Base-by-base conservation (phyloP, 192 early-diverging fungal genomes). In the Coemansia pectinata region DNA sequence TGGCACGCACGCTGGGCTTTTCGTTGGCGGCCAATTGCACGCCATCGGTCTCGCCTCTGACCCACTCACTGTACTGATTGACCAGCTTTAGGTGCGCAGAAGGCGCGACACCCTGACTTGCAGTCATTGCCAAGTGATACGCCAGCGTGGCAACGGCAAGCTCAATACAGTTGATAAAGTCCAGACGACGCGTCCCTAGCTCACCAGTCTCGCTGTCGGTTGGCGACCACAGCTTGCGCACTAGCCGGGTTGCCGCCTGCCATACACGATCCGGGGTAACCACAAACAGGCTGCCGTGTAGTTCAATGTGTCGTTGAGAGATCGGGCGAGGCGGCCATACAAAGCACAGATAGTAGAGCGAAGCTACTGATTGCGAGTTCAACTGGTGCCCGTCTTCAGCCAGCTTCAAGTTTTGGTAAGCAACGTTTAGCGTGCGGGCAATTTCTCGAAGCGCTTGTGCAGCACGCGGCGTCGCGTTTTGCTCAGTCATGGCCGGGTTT, bases 251-350 rank as follows among this genome's bases (percentile, higher is more conserved):
- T 12, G 64, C 68, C 10, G 72, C 57, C 34, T 65, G 71, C 77
- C 77, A 79, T 2, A 67, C 72, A n/a, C 77, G 77, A 31, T 79
- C 77, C 12, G 77, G 77, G 21, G 76, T 78, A 58, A 78, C 76
- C 12, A 42, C 36, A 58, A 78, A 69, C 34, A 78, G 58, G 2
- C 57, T 44, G 14, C 31, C 36, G 10, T 78, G 76, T 1, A 78
- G 71, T 58, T 78, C 76, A 15, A 78, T 40, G 23, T 73, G 71
- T 10, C 76, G 70, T 41, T 64, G 63, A 0, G 45, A 12, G 44
- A 78, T 78, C 6, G 76, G 76, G 2, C 71, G 59, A 21, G 76
- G 76, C 21, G 76, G 76, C 76, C 76, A 78, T 6, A 78, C 76
- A 78, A 78, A 78, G 63, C 76, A 63, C 47, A 78, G 63, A 31